These are phyloP conservation scores for Ramularia endophylla DNA, from an alignment of 2,329 filamentous ascomycete genomes.

Conservation along the genomic window DNA sequence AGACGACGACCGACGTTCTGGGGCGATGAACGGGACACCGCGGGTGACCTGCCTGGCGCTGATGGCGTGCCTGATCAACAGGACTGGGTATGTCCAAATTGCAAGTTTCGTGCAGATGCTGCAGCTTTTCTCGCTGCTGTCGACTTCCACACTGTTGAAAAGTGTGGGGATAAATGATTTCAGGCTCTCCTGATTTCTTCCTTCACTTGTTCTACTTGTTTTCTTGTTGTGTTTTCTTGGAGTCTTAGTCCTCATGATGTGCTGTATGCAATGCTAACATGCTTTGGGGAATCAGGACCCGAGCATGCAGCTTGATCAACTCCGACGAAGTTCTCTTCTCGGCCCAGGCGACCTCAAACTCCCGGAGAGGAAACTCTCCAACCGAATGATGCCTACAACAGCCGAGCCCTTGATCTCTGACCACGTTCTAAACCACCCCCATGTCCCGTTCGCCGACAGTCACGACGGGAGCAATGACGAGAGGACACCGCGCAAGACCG, in stretches of 20 bases:
- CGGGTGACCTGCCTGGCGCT: slow-evolving; percentile 62
- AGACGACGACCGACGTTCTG: slow-evolving; percentile 64
- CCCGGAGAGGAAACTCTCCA: slow-evolving; percentile 22
- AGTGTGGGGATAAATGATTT: too few relatives aligned
- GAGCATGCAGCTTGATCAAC: slow-evolving; percentile 40
- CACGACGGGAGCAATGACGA: not conserved
- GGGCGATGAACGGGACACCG: slow-evolving; percentile 53
- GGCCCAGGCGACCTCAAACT: slow-evolving; percentile 25
- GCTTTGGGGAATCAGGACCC: slow-evolving; percentile 36
- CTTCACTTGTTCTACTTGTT: too few relatives aligned
- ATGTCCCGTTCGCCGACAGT: slow-evolving; percentile 9
- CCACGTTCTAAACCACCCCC: slow-evolving; percentile 8
- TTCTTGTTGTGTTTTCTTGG: too few relatives aligned
- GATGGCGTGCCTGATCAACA: slow-evolving; percentile 79
- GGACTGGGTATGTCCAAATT: slow-evolving; percentile 81
- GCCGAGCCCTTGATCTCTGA: slow-evolving; percentile 21
- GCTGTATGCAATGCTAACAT: not conserved
- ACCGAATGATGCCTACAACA: slow-evolving; percentile 28
- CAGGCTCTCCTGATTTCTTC: too few relatives aligned
- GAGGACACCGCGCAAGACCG: not conserved
- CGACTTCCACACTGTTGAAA: too few relatives aligned
- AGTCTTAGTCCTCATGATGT: too few relatives aligned
- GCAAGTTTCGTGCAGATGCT: slow-evolving; percentile 24
- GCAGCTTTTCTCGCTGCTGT: slow-evolving; percentile 3
- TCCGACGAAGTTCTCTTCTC: slow-evolving; percentile 40